phyloP scores from a whole-genome alignment of 1,284 basidiomycete species.

The Ustilago crameri region DNA sequence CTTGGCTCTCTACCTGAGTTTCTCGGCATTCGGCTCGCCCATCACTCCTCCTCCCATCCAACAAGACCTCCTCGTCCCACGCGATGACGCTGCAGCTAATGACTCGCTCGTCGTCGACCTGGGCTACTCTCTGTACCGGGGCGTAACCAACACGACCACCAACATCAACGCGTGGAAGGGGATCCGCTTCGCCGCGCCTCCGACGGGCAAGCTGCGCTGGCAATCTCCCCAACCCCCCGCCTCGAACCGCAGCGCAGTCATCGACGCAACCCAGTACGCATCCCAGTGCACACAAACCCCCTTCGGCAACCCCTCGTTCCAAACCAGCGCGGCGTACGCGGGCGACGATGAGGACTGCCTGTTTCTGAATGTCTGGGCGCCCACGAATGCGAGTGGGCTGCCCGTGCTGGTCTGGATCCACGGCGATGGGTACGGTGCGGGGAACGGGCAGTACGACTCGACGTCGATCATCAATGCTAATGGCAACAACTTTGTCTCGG shows the following conservation, averaged over 20 bases:
- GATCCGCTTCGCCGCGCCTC: constrained; percentile 44
- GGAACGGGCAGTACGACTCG: constrained; percentile 36
- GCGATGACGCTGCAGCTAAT: not conserved
- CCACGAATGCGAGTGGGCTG: constrained; percentile 24
- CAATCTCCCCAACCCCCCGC: constrained; percentile 25
- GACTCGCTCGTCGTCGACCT: constrained; percentile 34
- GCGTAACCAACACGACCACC: constrained; percentile 21
- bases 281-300: constrained; percentile 30
- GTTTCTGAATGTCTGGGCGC: constrained; percentile 48
- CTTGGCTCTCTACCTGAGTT: constrained; percentile 7
- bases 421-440: constrained; percentile 39
- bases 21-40: constrained; percentile 7
- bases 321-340: constrained; percentile 5
- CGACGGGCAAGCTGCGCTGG: constrained; percentile 33
- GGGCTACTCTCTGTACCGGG: constrained; percentile 29
- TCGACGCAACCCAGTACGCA: constrained; percentile 28
- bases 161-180: constrained; percentile 35
- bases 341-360: constrained; percentile 41
- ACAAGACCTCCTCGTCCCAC: constrained; percentile 20
- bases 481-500: constrained; percentile 55
- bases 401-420: constrained; percentile 46
- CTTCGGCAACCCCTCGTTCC: constrained; percentile 18
- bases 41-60: constrained; percentile 18
- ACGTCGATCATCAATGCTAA: constrained; percentile 42
- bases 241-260: constrained; percentile 16